Evolutionary conservation across 1,139 yeast genomes (phyloP).

Genomic region (Candida smagusa): DNA sequence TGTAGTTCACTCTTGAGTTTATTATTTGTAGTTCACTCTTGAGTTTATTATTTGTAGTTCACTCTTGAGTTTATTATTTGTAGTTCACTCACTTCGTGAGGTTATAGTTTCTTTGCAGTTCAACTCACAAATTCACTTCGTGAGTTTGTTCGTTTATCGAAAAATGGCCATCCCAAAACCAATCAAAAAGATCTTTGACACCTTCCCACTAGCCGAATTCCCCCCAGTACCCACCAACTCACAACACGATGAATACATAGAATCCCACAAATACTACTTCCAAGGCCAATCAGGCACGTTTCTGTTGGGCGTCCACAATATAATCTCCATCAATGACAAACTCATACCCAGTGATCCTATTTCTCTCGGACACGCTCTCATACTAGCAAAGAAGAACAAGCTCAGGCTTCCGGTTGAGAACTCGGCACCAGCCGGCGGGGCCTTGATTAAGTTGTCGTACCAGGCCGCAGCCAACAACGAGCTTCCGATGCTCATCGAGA

Average conservation of each 20-base stretch:
- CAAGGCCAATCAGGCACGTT: conserved; percentile 16
- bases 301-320: conserved; percentile 42
- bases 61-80: too few species aligned
- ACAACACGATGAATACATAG: conserved; percentile 11
- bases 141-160: too few species aligned
- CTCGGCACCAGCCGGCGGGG: conserved; percentile 11
- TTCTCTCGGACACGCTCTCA: conserved; percentile 33
- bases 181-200: conserved; percentile 42
- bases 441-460: conserved; percentile 32
- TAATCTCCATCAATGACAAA: conserved; percentile 18
- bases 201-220: conserved; percentile 43
- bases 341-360: conserved; percentile 45
- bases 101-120: too few species aligned
- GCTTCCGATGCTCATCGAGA: conserved; percentile 46
- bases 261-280: conserved; percentile 12
- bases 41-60: too few species aligned
- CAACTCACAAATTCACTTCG: too few species aligned
- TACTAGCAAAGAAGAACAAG: conserved; percentile 31
- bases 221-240: conserved; percentile 27
- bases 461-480: conserved; percentile 40
- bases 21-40: too few species aligned
- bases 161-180: conserved; percentile 36
- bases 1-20: too few species aligned
- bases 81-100: too few species aligned
- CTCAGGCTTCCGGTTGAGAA: conserved; percentile 20